Conservation (phyloP, 2,329 filamentous ascomycete genomes). For the Paraconiothyrium brasiliense region DNA sequence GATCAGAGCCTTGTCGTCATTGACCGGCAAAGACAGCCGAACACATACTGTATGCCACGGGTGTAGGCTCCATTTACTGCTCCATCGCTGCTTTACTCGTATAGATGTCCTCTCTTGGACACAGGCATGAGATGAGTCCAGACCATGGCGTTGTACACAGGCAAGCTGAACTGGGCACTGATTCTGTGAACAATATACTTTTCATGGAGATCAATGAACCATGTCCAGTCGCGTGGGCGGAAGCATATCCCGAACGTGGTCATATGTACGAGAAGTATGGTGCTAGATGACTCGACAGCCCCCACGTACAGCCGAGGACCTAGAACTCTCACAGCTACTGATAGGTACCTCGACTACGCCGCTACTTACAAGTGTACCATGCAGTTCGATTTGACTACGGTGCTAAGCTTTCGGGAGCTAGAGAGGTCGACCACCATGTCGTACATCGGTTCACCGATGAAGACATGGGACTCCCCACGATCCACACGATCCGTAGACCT, state of each 20-base stretch:
- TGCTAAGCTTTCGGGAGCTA: constrained; percentile 11
- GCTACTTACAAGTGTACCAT: neutral
- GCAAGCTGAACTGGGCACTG: neutral
- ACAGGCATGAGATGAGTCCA: neutral
- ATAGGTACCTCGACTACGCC: neutral
- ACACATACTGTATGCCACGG: neutral
- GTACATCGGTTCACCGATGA: constrained; percentile 8
- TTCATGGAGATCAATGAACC: neutral
- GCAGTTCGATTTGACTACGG: constrained; percentile 7
- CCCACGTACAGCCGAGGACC: neutral
- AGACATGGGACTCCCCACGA: neutral
- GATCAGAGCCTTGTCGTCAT: neutral
- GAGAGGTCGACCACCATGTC: neutral
- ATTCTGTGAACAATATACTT: neutral
- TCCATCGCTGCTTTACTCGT: neutral
- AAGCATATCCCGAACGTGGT: neutral
- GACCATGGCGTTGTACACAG: neutral
- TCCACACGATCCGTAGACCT: neutral
- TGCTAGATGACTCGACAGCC: neutral
- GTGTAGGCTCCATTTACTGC: neutral
- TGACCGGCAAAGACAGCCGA: neutral
- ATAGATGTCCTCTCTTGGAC: neutral
- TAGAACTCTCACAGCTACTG: neutral
- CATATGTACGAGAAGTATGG: neutral
- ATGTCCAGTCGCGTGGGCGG: neutral